These are phyloP conservation scores for Glycine soja DNA, from an alignment of 306 rosid genomes.

Conservation along the genomic window DNA sequence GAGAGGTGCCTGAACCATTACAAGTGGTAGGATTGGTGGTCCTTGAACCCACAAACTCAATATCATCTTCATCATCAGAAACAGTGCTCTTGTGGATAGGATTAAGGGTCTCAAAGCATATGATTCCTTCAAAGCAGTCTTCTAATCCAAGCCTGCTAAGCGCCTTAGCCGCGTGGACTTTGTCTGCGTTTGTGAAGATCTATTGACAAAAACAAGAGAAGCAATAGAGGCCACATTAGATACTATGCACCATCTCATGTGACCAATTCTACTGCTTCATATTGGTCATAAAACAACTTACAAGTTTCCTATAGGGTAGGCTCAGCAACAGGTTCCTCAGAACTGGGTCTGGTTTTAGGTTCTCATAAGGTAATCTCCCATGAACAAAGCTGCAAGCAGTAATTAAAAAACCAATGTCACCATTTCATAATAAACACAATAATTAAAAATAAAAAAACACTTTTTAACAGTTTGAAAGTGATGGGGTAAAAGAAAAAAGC, in stretches of 20 bases:
- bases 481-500: not conserved
- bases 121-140: constrained; percentile 89
- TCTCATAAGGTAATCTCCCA: constrained; percentile 96
- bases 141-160: constrained; percentile 88
- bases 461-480: constrained; percentile 28
- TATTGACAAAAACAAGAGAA: constrained; percentile 42
- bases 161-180: constrained; percentile 76
- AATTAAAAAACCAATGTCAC: constrained; percentile 13
- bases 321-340: constrained; percentile 71
- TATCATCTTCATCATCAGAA: constrained; percentile 88
- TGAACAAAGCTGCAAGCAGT: constrained; percentile 74
- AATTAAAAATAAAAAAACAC: not conserved
- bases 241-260: constrained; percentile 24
- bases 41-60: constrained; percentile 70
- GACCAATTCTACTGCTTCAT: constrained; percentile 14
- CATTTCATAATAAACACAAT: constrained; percentile 34
- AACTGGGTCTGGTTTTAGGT: constrained; percentile 84
- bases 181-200: constrained; percentile 97
- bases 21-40: constrained; percentile 30
- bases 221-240: constrained; percentile 24
- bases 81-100: constrained; percentile 64
- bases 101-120: constrained; percentile 97
- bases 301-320: constrained; percentile 86
- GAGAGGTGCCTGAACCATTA: constrained; percentile 34
- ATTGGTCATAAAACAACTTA: constrained; percentile 53